Evolutionary conservation across 805 yeast genomes (phyloP).

Genomic region (Cyberlindnera maclurae): DNA sequence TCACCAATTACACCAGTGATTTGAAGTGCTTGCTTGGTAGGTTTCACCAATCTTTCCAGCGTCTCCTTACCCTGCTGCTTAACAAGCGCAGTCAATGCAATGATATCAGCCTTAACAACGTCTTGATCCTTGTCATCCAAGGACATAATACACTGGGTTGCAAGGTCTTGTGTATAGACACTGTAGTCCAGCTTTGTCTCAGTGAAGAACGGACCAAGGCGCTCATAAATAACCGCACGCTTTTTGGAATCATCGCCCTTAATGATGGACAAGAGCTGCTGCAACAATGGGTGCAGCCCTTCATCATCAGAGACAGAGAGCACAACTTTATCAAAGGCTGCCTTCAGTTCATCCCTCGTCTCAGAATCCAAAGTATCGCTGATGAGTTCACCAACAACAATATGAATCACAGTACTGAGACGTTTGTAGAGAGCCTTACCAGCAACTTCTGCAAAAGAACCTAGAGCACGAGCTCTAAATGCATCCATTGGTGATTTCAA

Average conservation of each 20-base stretch:
- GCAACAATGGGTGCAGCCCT: constrained; percentile 80
- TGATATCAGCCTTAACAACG: constrained; percentile 59
- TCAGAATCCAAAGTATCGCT: constrained; percentile 32
- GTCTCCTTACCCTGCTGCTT: constrained; percentile 68
- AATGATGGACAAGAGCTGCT: constrained; percentile 66
- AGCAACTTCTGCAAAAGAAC: constrained; percentile 84
- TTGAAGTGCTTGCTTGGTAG: constrained; percentile 70
- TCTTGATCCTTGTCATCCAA: constrained; percentile 62
- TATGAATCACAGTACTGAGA: constrained; percentile 63
- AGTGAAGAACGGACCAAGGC: constrained; percentile 66
- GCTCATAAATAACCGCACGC: constrained; percentile 56
- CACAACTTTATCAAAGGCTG: constrained; percentile 62
- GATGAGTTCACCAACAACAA: constrained; percentile 57
- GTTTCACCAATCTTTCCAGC: constrained; percentile 68
- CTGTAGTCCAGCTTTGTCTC: constrained; percentile 62
- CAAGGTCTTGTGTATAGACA: constrained; percentile 68
- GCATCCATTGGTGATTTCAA: constrained; percentile 74
- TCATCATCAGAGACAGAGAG: constrained; percentile 67
- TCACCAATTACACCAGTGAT: constrained; percentile 55
- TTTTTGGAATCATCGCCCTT: constrained; percentile 66
- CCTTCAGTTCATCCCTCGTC: constrained; percentile 33
- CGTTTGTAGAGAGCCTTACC: constrained; percentile 74
- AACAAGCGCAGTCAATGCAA: constrained; percentile 58
- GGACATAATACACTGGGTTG: constrained; percentile 58
- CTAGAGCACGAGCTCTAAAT: constrained; percentile 81